Conservation (phyloP, 1,284 basidiomycete species). For the Puccinia horiana region DNA sequence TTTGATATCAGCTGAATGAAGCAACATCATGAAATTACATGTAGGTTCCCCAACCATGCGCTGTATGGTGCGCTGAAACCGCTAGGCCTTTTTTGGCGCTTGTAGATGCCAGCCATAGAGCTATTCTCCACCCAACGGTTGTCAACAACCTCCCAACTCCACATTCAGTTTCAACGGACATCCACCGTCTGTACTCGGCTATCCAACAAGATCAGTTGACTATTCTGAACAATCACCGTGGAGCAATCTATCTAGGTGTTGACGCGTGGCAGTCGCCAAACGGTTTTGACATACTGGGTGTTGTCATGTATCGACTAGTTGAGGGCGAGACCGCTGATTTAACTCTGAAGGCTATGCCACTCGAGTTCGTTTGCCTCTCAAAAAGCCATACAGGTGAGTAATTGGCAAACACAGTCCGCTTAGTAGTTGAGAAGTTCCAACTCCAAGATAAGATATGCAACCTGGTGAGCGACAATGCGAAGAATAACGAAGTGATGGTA, state of each 20-base stretch:
- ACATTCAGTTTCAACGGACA: not conserved
- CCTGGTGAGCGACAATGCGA: not conserved
- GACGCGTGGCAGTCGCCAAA: constrained; percentile 4
- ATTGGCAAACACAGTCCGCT: not conserved
- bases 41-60: not conserved
- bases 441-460: not conserved
- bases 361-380: not conserved
- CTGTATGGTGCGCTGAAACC: not conserved
- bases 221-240: not conserved
- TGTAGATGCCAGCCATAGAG: not conserved
- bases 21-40: not conserved
- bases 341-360: not conserved
- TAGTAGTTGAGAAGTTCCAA: not conserved
- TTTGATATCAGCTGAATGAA: not conserved
- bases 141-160: not conserved
- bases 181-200: not conserved
- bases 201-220: not conserved
- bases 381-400: not conserved
- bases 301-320: not conserved
- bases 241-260: not conserved
- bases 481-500: not conserved
- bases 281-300: constrained; percentile 8
- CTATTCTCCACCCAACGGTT: constrained; percentile 1
- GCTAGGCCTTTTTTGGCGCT: not conserved
- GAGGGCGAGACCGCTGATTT: not conserved